A percentile compares a stretch with the other conserved stretches of the same genome.
These are phyloP conservation scores for Zoysia japonica DNA, from an alignment of 176 grass and related monocot species.

Conservation along the genomic window DNA sequence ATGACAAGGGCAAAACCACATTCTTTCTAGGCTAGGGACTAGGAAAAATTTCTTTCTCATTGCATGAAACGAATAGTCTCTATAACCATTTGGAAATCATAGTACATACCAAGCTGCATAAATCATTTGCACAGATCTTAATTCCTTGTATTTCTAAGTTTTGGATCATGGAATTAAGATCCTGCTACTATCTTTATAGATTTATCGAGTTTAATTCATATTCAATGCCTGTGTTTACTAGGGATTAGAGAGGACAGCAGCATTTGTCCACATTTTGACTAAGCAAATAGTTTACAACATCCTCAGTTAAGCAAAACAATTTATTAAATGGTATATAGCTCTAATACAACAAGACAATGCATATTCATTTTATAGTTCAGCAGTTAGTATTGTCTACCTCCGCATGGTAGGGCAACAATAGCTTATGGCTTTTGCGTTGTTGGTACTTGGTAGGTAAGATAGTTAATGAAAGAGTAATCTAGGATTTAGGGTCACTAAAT, in stretches of 20 bases:
- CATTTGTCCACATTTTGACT: neutral
- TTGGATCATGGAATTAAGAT: neutral
- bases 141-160: neutral
- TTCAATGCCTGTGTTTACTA: neutral
- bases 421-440: neutral
- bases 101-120: neutral
- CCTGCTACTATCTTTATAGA: neutral
- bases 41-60: neutral
- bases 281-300: neutral
- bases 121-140: neutral
- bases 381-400: neutral
- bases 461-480: neutral
- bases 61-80: neutral
- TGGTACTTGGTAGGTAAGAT: neutral
- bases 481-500: neutral
- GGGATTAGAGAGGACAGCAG: neutral
- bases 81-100: neutral
- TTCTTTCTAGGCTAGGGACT: constrained; percentile 5
- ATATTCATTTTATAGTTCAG: constrained; percentile 7
- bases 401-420: neutral
- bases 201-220: neutral
- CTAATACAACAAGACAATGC: neutral
- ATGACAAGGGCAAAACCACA: neutral
- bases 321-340: neutral
- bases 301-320: constrained; percentile 3